These are phyloP conservation scores for Penicillium egyptiacum DNA, from an alignment of 495 filamentous ascomycete species.

Conservation along the genomic window DNA sequence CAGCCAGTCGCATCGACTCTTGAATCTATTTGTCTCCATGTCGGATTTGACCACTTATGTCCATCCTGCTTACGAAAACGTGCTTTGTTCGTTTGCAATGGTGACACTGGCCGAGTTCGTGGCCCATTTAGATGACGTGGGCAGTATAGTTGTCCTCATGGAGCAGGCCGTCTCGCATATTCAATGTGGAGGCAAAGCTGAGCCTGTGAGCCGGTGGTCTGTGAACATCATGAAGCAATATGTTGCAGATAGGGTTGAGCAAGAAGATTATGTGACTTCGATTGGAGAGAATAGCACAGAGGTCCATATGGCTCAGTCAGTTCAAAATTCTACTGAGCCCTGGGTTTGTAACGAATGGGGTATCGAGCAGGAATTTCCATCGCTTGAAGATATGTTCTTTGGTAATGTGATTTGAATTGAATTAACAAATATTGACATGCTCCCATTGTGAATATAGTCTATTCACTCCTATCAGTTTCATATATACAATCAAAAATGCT, in stretches of 20 bases:
- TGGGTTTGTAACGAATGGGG: conserved; percentile 14
- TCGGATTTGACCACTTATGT: neutral
- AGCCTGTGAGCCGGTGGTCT: conserved; percentile 24
- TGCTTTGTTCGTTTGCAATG: neutral
- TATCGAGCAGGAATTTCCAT: conserved; percentile 21
- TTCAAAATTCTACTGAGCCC: neutral
- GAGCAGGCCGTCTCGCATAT: conserved; percentile 20
- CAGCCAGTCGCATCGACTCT: neutral
- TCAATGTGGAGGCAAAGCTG: conserved; percentile 20
- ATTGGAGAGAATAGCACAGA: neutral
- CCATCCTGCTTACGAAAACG: neutral
- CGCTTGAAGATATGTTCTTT: conserved; percentile 23
- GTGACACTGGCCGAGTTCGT: neutral
- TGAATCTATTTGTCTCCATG: neutral
- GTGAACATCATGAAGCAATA: conserved; percentile 21
- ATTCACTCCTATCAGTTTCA: neutral
- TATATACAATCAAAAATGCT: neutral
- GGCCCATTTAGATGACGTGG: conserved; percentile 9
- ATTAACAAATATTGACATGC: neutral
- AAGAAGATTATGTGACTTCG: neutral
- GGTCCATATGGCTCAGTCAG: neutral
- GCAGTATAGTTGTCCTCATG: conserved; percentile 9
- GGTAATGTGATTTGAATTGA: conserved; percentile 4
- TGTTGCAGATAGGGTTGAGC: conserved; percentile 4
- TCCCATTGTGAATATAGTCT: neutral